A percentile compares a stretch with the other conserved stretches of the same genome.
phyloP scores from a whole-genome alignment of 169 alveolate species.

The Plasmodium malariae region DNA sequence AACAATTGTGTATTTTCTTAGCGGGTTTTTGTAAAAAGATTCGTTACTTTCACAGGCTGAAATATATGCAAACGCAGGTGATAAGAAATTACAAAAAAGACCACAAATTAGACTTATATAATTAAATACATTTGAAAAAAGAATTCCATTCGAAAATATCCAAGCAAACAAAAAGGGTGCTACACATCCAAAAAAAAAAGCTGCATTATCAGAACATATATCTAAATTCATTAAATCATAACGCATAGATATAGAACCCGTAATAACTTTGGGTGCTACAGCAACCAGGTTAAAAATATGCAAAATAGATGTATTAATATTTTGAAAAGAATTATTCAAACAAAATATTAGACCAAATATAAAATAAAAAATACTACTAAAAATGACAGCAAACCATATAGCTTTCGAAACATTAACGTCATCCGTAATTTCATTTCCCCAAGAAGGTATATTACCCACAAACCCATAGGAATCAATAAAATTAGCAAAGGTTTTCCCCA shows the following conservation, averaged over 20 bases:
- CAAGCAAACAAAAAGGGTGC: slow-evolving; percentile 83
- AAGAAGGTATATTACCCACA: slow-evolving; percentile 84
- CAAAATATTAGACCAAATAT: slow-evolving; percentile 81
- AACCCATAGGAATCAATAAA: slow-evolving; percentile 84
- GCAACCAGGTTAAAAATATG: slow-evolving; percentile 80
- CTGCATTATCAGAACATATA: slow-evolving; percentile 69
- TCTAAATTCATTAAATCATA: slow-evolving; percentile 86
- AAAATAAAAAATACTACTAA: slow-evolving; percentile 78
- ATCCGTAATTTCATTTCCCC: slow-evolving; percentile 87
- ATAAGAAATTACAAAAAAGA: slow-evolving; percentile 82
- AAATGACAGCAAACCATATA: slow-evolving; percentile 81
- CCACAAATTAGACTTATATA: slow-evolving; percentile 78
- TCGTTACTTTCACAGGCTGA: slow-evolving; percentile 73
- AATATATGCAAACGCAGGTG: slow-evolving; percentile 81
- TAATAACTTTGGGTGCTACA: slow-evolving; percentile 83
- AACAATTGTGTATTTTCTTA: slow-evolving; percentile 69
- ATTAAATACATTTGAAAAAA: slow-evolving; percentile 78
- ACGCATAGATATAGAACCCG: slow-evolving; percentile 82
- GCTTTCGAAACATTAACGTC: slow-evolving; percentile 82
- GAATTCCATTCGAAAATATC: slow-evolving; percentile 80
- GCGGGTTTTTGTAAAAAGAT: slow-evolving; percentile 46
- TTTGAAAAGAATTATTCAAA: slow-evolving; percentile 77
- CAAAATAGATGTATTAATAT: slow-evolving; percentile 66
- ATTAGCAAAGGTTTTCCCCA: slow-evolving; percentile 68
- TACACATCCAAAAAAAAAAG: slow-evolving; percentile 81